Conservation (phyloP, 1,284 basidiomycete genomes). For the Fomitopsis palustris region DNA sequence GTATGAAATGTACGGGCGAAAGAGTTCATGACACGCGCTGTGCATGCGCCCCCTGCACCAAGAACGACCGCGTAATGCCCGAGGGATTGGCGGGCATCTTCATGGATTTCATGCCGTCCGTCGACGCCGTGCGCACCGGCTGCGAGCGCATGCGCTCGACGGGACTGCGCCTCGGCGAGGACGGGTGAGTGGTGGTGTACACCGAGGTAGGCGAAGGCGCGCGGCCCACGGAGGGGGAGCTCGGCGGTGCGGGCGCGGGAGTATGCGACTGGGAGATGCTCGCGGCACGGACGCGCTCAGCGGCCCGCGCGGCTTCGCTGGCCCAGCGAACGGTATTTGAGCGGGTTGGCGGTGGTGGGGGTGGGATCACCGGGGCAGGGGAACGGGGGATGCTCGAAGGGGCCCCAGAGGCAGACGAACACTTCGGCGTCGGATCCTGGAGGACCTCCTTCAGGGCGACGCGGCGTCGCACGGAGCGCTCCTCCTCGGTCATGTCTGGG, state of each 20-base stretch:
- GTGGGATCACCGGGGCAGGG: slow-evolving; percentile 8
- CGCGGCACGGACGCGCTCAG: slow-evolving; percentile 16
- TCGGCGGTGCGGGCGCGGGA: not conserved
- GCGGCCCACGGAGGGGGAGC: slow-evolving; percentile 2
- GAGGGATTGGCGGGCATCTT: not conserved
- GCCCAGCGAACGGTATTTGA: slow-evolving; percentile 16
- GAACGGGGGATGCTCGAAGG: slow-evolving; percentile 9
- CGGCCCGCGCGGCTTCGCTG: slow-evolving; percentile 20
- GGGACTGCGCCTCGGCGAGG: not conserved
- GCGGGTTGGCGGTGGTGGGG: slow-evolving; percentile 8
- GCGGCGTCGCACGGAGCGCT: slow-evolving; percentile 17
- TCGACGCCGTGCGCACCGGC: not conserved
- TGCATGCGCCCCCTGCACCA: not conserved
- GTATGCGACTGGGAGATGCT: slow-evolving; percentile 2
- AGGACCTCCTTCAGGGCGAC: slow-evolving; percentile 21
- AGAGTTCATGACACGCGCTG: not conserved
- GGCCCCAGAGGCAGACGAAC: slow-evolving; percentile 8
- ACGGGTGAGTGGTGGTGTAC: not conserved
- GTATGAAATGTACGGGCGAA: not conserved
- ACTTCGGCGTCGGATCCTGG: slow-evolving; percentile 10
- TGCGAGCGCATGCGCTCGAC: not conserved
- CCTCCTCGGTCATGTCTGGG: slow-evolving; percentile 13
- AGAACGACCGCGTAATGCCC: not conserved
- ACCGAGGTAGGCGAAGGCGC: not conserved
- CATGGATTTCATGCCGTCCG: not conserved